Evolutionary conservation across 768 basidiomycete species (phyloP).

Genomic region (Pilatotrama ljubarskyi): DNA sequence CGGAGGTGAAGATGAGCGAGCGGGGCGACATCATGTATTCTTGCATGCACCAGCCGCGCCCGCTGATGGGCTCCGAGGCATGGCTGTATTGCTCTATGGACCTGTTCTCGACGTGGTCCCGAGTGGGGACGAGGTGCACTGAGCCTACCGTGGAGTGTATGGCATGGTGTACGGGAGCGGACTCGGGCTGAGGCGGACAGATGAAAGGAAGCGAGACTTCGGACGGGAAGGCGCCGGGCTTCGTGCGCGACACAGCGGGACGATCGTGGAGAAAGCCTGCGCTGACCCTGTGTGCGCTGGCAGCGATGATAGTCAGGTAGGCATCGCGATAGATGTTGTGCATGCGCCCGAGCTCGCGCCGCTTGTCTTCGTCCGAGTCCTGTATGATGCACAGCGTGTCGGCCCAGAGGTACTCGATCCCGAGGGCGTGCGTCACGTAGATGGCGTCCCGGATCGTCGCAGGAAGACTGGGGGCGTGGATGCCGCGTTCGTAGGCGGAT

Average conservation of each 20-base stretch:
- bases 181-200: too few relatives aligned
- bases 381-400: slow-evolving; percentile 3
- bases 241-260: background rate
- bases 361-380: background rate
- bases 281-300: background rate
- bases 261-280: background rate
- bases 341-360: background rate
- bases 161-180: too few relatives aligned
- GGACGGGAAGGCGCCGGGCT: background rate
- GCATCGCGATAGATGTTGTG: background rate
- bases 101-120: too few relatives aligned
- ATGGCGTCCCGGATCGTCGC: background rate
- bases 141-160: too few relatives aligned
- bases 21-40: background rate
- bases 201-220: too few relatives aligned
- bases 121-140: too few relatives aligned
- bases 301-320: background rate
- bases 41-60: background rate
- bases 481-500: background rate
- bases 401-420: background rate
- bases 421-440: background rate
- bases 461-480: background rate
- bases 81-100: too few relatives aligned
- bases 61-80: too few relatives aligned
- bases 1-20: background rate